Conservation (phyloP, 1,284 basidiomycete genomes). For the Cryptococcus hybrid region DNA sequence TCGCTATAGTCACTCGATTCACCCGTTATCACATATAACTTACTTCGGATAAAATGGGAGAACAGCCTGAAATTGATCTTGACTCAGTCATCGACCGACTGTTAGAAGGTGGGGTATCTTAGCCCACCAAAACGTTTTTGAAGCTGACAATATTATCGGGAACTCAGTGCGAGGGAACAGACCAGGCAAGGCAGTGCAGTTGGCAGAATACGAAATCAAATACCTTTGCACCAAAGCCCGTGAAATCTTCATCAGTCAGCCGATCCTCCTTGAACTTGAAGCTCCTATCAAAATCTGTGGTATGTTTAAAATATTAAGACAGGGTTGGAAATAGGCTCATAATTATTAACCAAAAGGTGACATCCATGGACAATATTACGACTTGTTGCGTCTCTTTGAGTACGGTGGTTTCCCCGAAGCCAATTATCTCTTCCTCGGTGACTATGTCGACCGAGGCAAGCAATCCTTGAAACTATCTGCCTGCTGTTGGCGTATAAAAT, state of each 20-base stretch:
- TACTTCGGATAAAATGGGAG: slow-evolving; percentile 47
- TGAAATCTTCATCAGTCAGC: slow-evolving; percentile 62
- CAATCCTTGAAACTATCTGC: slow-evolving; percentile 98
- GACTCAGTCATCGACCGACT: slow-evolving; percentile 97
- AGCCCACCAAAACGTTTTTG: background rate
- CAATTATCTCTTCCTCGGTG: slow-evolving; percentile 98
- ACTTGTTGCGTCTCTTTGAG: slow-evolving; percentile 96
- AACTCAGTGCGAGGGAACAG: slow-evolving; percentile 56
- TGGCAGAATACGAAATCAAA: slow-evolving; percentile 63
- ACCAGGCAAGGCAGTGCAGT: slow-evolving; percentile 60
- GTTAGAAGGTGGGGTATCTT: slow-evolving; percentile 74
- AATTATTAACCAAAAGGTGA: background rate
- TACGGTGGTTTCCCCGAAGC: slow-evolving; percentile 99
- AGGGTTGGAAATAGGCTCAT: background rate
- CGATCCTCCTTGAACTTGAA: slow-evolving; percentile 61
- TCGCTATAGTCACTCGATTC: no score
- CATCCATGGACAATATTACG: slow-evolving; percentile 65
- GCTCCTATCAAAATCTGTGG: slow-evolving; percentile 65
- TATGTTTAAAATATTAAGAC: slow-evolving; percentile 29
- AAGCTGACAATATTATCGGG: background rate
- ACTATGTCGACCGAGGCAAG: slow-evolving; percentile 98
- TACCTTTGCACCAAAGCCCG: slow-evolving; percentile 60
- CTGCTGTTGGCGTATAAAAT: slow-evolving; percentile 98
- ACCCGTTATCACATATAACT: no score
- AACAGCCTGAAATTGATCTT: slow-evolving; percentile 78